These are phyloP conservation scores for Psilocybe mexicana DNA, from an alignment of 1,284 basidiomycete species.

Conservation along the genomic window DNA sequence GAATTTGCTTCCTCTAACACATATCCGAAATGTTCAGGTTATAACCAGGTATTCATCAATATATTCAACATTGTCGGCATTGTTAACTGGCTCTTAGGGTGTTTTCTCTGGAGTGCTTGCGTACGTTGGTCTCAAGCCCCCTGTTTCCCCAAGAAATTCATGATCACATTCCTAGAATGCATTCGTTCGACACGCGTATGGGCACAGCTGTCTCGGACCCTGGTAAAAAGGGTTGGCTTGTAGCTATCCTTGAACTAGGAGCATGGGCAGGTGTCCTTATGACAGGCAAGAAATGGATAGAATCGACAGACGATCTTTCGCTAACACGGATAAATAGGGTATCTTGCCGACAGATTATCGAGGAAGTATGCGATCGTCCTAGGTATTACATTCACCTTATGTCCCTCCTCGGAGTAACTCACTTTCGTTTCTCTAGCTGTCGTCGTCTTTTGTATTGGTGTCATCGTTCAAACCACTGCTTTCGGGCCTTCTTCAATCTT, in stretches of 20 bases:
- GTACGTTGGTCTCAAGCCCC: slow-evolving; percentile 31
- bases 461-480: slow-evolving; percentile 65
- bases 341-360: slow-evolving; percentile 70
- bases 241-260: slow-evolving; percentile 68
- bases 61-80: not conserved
- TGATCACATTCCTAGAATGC: slow-evolving; percentile 44
- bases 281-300: slow-evolving; percentile 38
- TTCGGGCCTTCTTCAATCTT: slow-evolving; percentile 59
- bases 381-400: slow-evolving; percentile 36
- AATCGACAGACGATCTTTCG: not conserved
- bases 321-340: slow-evolving; percentile 38
- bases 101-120: slow-evolving; percentile 72
- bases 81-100: slow-evolving; percentile 40
- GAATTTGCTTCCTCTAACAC: not conserved
- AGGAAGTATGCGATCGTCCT: slow-evolving; percentile 71
- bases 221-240: slow-evolving; percentile 66
- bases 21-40: slow-evolving; percentile 41
- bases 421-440: slow-evolving; percentile 45
- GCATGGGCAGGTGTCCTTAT: slow-evolving; percentile 74
- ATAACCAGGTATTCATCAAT: slow-evolving; percentile 52
- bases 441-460: slow-evolving; percentile 65
- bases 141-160: not conserved
- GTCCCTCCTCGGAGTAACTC: not conserved
- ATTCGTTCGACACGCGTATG: slow-evolving; percentile 57
- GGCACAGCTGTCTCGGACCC: slow-evolving; percentile 49